phyloP scores from a whole-genome alignment of 495 filamentous ascomycete genomes.

The Aspergillus saccharolyticus region DNA sequence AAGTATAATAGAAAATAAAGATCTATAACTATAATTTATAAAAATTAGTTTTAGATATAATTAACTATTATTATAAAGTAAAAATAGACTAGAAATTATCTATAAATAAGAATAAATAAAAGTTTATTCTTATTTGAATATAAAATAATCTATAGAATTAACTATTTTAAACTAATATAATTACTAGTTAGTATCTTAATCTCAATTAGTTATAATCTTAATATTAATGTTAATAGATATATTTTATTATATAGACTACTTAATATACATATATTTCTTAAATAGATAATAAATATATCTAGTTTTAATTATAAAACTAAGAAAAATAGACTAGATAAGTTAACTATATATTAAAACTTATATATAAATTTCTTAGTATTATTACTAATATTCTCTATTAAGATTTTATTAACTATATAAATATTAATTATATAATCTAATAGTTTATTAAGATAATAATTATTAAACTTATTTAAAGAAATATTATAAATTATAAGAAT shows the following conservation, averaged over 20 bases:
- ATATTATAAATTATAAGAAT: conserved; percentile 3
- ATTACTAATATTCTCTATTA: not conserved
- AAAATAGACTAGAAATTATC: not conserved
- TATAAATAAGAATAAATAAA: not conserved
- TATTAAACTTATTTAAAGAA: not conserved
- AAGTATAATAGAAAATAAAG: not conserved
- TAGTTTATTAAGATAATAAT: not conserved
- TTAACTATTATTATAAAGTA: conserved; percentile 2
- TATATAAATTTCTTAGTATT: not conserved
- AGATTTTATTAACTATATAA: too few relatives aligned
- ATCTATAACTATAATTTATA: too few relatives aligned
- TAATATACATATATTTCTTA: conserved; percentile 3
- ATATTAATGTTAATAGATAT: not conserved
- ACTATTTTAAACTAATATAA: too few relatives aligned
- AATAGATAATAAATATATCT: not conserved
- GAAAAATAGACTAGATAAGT: not conserved
- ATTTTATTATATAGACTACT: not conserved
- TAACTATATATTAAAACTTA: not conserved
- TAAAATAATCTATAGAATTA: too few relatives aligned
- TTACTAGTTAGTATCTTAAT: too few relatives aligned
- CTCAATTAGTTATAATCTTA: too few relatives aligned
- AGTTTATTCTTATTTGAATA: not conserved
- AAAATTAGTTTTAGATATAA: not conserved
- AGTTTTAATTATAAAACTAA: not conserved
- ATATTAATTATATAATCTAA: too few relatives aligned